Evolutionary conservation across 1,284 basidiomycete genomes (phyloP).

Genomic region (Leucoagaricus sp.): DNA sequence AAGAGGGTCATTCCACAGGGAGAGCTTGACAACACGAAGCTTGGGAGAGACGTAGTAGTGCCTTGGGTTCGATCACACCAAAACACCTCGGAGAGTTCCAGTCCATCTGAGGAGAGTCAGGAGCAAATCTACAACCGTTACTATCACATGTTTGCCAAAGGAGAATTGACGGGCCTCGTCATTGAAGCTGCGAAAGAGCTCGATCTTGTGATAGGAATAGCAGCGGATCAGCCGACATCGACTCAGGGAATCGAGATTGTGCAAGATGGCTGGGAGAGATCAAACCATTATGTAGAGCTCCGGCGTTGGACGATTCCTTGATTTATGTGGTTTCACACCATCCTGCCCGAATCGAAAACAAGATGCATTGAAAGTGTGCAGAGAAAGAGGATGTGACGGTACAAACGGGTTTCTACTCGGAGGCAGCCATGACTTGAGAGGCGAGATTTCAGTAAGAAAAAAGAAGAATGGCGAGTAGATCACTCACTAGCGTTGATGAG

Average conservation of each 20-base stretch:
- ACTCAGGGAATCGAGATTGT: conserved; percentile 60
- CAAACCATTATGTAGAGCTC: conserved; percentile 80
- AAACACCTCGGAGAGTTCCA: background rate
- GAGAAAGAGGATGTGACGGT: conserved; percentile 21
- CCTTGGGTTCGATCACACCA: conserved; percentile 43
- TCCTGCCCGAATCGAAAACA: conserved; percentile 10
- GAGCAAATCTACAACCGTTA: conserved; percentile 76
- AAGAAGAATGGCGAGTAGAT: conserved; percentile 14
- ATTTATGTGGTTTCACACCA: background rate
- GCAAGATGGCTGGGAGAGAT: conserved; percentile 84
- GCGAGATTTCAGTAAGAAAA: too few species aligned
- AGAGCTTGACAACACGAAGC: conserved; percentile 18
- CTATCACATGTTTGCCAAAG: conserved; percentile 89
- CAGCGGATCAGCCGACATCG: conserved; percentile 14
- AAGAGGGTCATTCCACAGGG: conserved; percentile 64
- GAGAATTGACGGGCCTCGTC: conserved; percentile 72
- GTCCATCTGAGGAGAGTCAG: conserved; percentile 16
- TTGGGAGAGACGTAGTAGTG: conserved; percentile 48
- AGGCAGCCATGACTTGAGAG: conserved; percentile 80
- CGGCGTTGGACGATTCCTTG: conserved; percentile 50
- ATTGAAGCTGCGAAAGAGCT: conserved; percentile 61
- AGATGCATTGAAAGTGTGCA: conserved; percentile 20
- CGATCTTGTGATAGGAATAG: conserved; percentile 51
- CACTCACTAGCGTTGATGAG: conserved; percentile 92
- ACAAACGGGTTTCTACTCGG: conserved; percentile 51